Conservation (phyloP, 495 filamentous ascomycete genomes). For the Aspergillus egyptiacus region DNA sequence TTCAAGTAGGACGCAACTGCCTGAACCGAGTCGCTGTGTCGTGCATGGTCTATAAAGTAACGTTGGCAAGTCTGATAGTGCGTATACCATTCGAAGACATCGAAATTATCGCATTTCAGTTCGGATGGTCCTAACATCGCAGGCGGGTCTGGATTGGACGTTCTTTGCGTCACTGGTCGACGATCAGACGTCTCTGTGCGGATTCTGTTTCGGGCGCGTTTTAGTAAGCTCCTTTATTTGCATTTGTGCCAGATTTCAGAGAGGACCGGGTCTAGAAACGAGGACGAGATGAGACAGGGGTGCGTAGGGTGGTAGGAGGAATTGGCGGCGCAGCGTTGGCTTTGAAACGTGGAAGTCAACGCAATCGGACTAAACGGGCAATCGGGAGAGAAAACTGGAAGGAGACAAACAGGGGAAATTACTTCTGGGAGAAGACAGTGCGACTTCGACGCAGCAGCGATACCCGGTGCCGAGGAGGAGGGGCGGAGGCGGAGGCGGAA, state of each 20-base stretch:
- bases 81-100: slow-evolving; percentile 92
- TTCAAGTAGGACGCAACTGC: slow-evolving; percentile 90
- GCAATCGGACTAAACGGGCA: not conserved
- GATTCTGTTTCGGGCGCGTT: slow-evolving; percentile 12
- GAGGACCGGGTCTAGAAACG: not conserved
- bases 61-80: slow-evolving; percentile 85
- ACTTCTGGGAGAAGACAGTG: slow-evolving; percentile 37
- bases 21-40: slow-evolving; percentile 76
- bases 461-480: slow-evolving; percentile 29
- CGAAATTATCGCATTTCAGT: slow-evolving; percentile 45
- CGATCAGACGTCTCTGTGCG: slow-evolving; percentile 14
- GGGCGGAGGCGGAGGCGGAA: slow-evolving; percentile 29
- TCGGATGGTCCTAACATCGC: slow-evolving; percentile 36
- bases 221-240: slow-evolving; percentile 10
- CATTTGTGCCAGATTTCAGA: not conserved
- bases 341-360: slow-evolving; percentile 6
- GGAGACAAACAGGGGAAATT: slow-evolving; percentile 20
- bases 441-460: slow-evolving; percentile 38
- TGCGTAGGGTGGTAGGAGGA: slow-evolving; percentile 1
- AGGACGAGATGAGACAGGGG: not conserved
- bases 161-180: slow-evolving; percentile 23
- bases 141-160: slow-evolving; percentile 30
- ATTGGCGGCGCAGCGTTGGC: slow-evolving; percentile 8
- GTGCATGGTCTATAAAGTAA: slow-evolving; percentile 90
- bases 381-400: not conserved